Percentiles rank a stretch among this genome's conserved stretches.
phyloP scores from a whole-genome alignment of 2,329 filamentous ascomycete species.

The Fusarium odoratissimum region DNA sequence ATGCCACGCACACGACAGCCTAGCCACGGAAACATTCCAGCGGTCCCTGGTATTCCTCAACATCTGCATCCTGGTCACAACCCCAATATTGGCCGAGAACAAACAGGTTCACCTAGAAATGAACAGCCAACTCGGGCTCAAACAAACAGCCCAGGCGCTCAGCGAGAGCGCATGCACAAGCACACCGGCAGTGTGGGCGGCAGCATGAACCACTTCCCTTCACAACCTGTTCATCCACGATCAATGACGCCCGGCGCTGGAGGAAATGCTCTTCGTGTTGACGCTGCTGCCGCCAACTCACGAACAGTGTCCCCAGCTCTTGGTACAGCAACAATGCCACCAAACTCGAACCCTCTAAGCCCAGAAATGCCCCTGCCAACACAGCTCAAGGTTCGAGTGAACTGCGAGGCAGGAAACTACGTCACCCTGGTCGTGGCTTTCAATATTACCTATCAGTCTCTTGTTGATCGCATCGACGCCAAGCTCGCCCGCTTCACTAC shows the following conservation, averaged over 20 bases:
- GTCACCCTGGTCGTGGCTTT: conserved; percentile 96
- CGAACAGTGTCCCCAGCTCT: conserved; percentile 61
- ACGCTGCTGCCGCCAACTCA: conserved; percentile 53
- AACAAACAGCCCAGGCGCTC: conserved; percentile 76
- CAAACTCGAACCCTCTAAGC: conserved; percentile 49
- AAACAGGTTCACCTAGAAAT: conserved; percentile 81
- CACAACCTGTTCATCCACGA: conserved; percentile 64
- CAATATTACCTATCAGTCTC: conserved; percentile 92
- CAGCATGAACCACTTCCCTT: conserved; percentile 67
- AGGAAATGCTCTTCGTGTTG: conserved; percentile 53
- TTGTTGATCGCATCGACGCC: conserved; percentile 95
- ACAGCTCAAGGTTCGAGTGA: conserved; percentile 95
- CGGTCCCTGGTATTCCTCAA: conserved; percentile 80
- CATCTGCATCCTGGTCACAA: conserved; percentile 73
- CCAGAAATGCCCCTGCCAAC: conserved; percentile 69
- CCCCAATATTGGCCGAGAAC: conserved; percentile 77
- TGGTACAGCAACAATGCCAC: conserved; percentile 48
- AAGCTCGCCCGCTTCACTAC: conserved; percentile 90
- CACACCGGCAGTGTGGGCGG: conserved; percentile 61
- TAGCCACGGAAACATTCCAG: conserved; percentile 69
- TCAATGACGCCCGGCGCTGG: conserved; percentile 57
- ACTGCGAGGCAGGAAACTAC: conserved; percentile 85
- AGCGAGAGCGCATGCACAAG: conserved; percentile 69
- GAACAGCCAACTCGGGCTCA: conserved; percentile 74
- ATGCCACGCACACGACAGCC: conserved; percentile 67